phyloP scores from a whole-genome alignment of 306 rosid genomes.

The Prunus mume region DNA sequence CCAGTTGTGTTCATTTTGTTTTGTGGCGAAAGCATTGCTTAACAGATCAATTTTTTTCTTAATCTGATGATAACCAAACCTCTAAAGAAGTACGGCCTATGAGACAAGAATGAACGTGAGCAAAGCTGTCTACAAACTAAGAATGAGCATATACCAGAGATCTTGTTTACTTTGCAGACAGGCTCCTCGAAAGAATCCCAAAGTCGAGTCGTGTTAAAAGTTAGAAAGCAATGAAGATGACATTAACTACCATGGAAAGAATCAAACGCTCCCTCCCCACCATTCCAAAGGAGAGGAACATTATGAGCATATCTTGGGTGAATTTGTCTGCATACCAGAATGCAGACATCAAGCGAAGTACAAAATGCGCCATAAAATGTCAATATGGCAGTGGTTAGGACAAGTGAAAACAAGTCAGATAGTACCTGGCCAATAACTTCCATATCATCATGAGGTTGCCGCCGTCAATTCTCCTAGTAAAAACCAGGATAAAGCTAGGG shows the following conservation, averaged over 20 bases:
- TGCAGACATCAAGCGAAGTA: background rate
- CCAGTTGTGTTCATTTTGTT: too few relatives aligned
- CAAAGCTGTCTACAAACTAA: too few relatives aligned
- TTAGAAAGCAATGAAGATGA: background rate
- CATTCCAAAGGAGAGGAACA: background rate
- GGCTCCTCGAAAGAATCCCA: background rate
- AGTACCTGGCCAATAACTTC: too few relatives aligned
- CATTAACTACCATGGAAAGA: background rate
- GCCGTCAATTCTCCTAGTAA: background rate
- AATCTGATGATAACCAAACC: too few relatives aligned
- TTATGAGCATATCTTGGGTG: background rate
- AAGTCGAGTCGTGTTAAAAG: background rate
- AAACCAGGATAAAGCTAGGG: background rate
- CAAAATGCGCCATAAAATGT: background rate
- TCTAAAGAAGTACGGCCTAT: too few relatives aligned
- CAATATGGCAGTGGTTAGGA: background rate
- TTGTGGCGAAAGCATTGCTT: too few relatives aligned
- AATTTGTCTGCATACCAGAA: background rate
- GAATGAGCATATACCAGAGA: too few relatives aligned
- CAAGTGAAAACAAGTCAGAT: background rate
- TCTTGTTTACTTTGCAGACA: background rate
- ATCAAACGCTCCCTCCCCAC: background rate
- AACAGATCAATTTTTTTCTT: too few relatives aligned
- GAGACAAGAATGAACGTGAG: too few relatives aligned
- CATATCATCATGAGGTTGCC: too few relatives aligned